Base-by-base conservation (phyloP, 2,329 filamentous ascomycete species). In the Phialocephala sp. region DNA sequence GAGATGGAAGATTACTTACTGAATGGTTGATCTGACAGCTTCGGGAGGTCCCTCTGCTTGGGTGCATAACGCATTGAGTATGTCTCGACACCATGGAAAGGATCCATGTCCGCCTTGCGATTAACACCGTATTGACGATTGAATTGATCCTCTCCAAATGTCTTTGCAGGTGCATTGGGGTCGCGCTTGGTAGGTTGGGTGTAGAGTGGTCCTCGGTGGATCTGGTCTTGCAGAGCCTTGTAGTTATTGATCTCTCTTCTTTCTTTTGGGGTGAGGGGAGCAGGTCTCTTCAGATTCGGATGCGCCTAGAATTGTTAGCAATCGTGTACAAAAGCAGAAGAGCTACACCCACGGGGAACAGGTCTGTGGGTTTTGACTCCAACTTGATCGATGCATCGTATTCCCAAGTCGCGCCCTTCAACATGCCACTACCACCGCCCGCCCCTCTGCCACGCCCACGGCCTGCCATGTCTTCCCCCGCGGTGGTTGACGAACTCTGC, bases 131-230 rank as follows among this genome's bases (percentile, higher is more conserved):
- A 76, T 64, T 73, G 74, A 8, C 67, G 64, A 47, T 69, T 83
- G 73, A 68, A 77, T 74, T 68, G 77, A 66, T 68, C 76, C 76
- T 69, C 79, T 75, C 69, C 81, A 79, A 73, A 84, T 78, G 64
- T 81, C 76, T 63, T 79, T 66, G 55, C 77, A 67, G 55, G 77
- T 65, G 66, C 78, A 65, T 79, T 82, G 1, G 65, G 57, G 60
- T 74, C 70, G 39, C 72, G 69, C 54, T 73, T 73, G 1, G 73
- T 72, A 0, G 75, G 68, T 62, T 73, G 70, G 4, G 75, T 77
- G 76, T 87, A 89, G 68, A 87, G 83, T 0, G 87, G 85, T 0
- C 87, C 87, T 56, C 87, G 83, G 71, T 87, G 85, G 64, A 86
- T 82, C 54, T 80, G 80, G 56, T 84, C 82, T 68, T 85, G 84